phyloP scores from a whole-genome alignment of 2,329 filamentous ascomycete genomes.

The Exserohilum rostratum region DNA sequence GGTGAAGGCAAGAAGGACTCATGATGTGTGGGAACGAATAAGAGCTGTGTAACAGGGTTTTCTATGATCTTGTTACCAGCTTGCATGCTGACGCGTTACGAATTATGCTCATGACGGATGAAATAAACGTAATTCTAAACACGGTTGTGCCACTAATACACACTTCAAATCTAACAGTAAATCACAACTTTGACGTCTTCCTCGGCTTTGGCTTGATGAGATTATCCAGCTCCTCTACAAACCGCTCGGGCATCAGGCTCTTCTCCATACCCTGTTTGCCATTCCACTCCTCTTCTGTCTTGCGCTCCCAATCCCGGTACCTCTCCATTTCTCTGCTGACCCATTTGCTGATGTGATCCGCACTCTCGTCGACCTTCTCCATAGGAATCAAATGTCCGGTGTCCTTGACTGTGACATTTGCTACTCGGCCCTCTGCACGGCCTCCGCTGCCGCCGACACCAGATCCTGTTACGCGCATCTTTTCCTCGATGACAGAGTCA shows the following conservation, averaged over 20 bases:
- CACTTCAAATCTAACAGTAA: neutral
- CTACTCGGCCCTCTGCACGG: constrained; percentile 68
- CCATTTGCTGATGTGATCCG: constrained; percentile 56
- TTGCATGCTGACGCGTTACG: no score
- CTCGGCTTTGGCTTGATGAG: constrained; percentile 25
- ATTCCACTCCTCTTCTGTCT: constrained; percentile 42
- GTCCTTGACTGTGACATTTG: constrained; percentile 66
- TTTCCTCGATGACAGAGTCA: constrained; percentile 59
- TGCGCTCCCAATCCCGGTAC: constrained; percentile 44
- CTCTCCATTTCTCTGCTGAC: constrained; percentile 45
- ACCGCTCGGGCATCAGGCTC: constrained; percentile 35
- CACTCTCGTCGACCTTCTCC: constrained; percentile 73
- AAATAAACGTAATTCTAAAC: no score
- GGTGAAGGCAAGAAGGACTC: constrained; percentile 46
- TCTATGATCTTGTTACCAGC: neutral
- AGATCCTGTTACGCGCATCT: constrained; percentile 67
- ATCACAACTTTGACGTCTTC: constrained; percentile 30
- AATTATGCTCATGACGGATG: no score
- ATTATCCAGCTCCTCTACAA: constrained; percentile 36
- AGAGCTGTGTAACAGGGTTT: neutral
- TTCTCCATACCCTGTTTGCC: constrained; percentile 38
- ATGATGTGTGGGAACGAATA: neutral
- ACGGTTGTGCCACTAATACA: neutral
- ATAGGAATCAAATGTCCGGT: constrained; percentile 83
- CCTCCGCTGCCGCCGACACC: constrained; percentile 73